These are phyloP conservation scores for Phialocephala sp. DNA, from an alignment of 2,329 filamentous ascomycete genomes.

Conservation along the genomic window DNA sequence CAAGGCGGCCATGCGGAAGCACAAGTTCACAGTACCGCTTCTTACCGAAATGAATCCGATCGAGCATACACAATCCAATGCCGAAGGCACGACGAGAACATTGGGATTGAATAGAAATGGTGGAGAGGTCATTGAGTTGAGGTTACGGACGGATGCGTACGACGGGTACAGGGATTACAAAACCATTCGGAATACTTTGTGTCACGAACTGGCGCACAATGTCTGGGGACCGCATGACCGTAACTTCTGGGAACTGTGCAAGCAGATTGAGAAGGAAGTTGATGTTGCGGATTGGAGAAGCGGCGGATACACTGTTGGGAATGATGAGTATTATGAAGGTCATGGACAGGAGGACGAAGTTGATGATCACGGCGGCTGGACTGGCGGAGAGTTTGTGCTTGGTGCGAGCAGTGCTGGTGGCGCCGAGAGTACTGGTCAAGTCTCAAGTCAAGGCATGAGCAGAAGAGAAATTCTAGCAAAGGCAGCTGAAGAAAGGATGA, in stretches of 20 bases:
- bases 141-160: slow-evolving; percentile 90
- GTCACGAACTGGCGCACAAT: slow-evolving; percentile 94
- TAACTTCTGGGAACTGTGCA: slow-evolving; percentile 88
- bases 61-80: slow-evolving; percentile 73
- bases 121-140: slow-evolving; percentile 88
- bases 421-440: slow-evolving; percentile 44
- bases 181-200: slow-evolving; percentile 88
- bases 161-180: slow-evolving; percentile 94
- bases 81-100: slow-evolving; percentile 75
- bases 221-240: slow-evolving; percentile 84
- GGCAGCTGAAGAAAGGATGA: slow-evolving; percentile 67
- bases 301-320: slow-evolving; percentile 67
- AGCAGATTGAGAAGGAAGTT: slow-evolving; percentile 87
- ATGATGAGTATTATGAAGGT: slow-evolving; percentile 62
- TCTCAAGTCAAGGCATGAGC: slow-evolving; percentile 54
- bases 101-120: slow-evolving; percentile 86
- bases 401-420: slow-evolving; percentile 57
- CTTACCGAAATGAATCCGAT: slow-evolving; percentile 96
- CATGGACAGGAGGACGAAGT: slow-evolving; percentile 52
- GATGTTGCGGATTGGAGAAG: slow-evolving; percentile 78
- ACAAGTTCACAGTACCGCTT: slow-evolving; percentile 82
- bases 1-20: slow-evolving; percentile 79
- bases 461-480: slow-evolving; percentile 76
- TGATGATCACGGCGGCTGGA: slow-evolving; percentile 77
- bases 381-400: slow-evolving; percentile 78